Evolutionary conservation across 2,329 filamentous ascomycete species (phyloP).

Genomic region (Epichloe scottii): DNA sequence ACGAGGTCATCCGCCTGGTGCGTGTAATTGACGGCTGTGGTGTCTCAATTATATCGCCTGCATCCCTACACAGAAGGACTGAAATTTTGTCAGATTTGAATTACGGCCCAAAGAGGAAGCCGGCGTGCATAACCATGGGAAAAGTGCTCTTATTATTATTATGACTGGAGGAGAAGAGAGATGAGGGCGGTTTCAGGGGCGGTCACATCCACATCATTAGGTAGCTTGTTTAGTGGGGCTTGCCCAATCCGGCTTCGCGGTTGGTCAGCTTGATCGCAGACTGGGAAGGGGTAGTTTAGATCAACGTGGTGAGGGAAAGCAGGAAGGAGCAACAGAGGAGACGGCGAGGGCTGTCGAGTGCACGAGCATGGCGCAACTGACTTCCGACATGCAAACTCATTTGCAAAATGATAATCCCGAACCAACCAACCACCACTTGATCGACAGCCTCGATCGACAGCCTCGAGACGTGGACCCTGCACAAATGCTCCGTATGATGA

Average conservation of each 20-base stretch:
- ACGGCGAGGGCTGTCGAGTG: no score
- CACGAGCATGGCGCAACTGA: no score
- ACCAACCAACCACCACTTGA: no score
- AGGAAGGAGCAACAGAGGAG: no score
- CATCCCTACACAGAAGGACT: background rate
- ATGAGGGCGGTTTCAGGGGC: constrained; percentile 8
- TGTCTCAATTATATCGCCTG: background rate
- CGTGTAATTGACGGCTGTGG: background rate
- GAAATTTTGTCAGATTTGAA: background rate
- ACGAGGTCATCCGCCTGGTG: background rate
- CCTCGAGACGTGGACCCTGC: no score
- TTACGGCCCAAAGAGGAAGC: background rate
- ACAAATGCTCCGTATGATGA: no score
- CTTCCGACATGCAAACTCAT: no score
- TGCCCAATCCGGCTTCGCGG: background rate
- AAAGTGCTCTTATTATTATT: background rate
- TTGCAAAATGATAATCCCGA: no score
- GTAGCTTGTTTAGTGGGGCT: constrained; percentile 4
- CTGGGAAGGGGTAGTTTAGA: no score
- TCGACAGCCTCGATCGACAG: no score
- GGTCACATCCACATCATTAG: constrained; percentile 1
- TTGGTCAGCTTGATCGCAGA: background rate
- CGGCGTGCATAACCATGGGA: background rate
- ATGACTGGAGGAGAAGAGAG: constrained; percentile 1
- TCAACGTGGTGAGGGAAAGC: no score